Conservation (phyloP, 2,329 filamentous ascomycete genomes). For the Chalara sp. region DNA sequence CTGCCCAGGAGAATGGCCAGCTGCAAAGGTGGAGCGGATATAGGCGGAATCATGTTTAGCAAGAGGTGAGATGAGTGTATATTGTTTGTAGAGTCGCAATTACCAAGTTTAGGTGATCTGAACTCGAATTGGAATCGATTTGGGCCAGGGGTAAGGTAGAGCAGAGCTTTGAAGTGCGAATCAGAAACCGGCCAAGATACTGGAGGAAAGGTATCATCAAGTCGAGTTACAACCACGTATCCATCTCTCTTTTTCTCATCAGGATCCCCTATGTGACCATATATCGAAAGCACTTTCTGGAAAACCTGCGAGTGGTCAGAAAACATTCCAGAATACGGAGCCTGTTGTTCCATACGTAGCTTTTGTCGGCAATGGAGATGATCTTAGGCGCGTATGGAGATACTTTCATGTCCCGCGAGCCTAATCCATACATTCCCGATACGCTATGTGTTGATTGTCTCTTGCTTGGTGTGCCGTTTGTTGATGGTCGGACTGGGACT, state of each 20-base stretch:
- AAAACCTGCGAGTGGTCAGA: conserved; percentile 57
- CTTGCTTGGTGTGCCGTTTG: neutral
- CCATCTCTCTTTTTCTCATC: conserved; percentile 67
- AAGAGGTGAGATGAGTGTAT: conserved; percentile 75
- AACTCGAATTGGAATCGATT: conserved; percentile 89
- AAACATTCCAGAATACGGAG: neutral
- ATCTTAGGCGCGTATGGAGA: conserved; percentile 79
- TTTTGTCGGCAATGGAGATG: conserved; percentile 70
- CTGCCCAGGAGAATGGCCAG: conserved; percentile 81
- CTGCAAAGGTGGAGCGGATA: conserved; percentile 75
- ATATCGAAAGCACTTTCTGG: conserved; percentile 79
- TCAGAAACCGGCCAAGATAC: conserved; percentile 82
- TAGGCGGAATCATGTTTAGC: conserved; percentile 79
- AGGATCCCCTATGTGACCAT: conserved; percentile 74
- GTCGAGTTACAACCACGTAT: conserved; percentile 68
- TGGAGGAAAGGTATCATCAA: conserved; percentile 79
- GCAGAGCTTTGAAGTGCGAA: conserved; percentile 84
- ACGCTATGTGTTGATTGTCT: conserved; percentile 47
- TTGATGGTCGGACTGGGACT: conserved; percentile 22
- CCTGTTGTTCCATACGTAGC: conserved; percentile 56
- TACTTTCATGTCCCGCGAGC: conserved; percentile 46
- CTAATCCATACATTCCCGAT: conserved; percentile 55
- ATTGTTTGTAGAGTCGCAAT: conserved; percentile 57
- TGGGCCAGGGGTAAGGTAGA: conserved; percentile 85
- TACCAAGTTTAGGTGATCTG: conserved; percentile 70